A percentile compares a stretch with the other conserved stretches of the same genome.
phyloP scores from a whole-genome alignment of 345 rosid genomes.

The Syzygium aromaticum region DNA sequence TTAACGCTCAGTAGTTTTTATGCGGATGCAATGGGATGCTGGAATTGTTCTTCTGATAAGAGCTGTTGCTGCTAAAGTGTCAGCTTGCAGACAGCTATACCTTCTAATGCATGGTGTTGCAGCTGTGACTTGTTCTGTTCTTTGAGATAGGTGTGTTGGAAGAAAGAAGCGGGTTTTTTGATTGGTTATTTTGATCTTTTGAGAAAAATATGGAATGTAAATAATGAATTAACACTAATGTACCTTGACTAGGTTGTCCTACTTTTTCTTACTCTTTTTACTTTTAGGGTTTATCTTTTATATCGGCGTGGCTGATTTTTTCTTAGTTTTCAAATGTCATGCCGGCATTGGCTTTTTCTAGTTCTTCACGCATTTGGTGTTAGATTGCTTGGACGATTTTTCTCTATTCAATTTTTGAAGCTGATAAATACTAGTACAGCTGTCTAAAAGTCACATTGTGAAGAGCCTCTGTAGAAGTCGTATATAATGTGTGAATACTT shows the following conservation, averaged over 20 bases:
- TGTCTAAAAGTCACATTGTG: background rate
- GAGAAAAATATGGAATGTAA: background rate
- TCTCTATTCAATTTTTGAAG: background rate
- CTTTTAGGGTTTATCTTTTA: background rate
- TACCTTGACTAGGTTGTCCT: background rate
- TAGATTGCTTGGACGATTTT: background rate
- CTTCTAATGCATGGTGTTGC: constrained; percentile 11
- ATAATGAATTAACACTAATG: background rate
- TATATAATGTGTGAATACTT: background rate
- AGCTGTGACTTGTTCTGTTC: constrained; percentile 2
- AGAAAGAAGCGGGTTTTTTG: background rate
- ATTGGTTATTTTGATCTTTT: background rate
- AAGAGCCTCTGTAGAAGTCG: background rate
- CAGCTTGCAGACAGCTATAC: constrained; percentile 8
- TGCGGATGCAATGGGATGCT: background rate
- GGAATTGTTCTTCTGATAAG: constrained; percentile 14
- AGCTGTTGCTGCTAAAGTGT: constrained; percentile 15
- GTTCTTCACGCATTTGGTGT: background rate
- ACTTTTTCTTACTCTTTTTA: background rate
- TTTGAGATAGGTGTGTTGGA: background rate
- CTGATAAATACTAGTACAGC: background rate
- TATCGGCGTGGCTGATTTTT: background rate
- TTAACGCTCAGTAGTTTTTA: background rate
- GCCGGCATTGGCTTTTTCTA: background rate
- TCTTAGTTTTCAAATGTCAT: background rate